Evolutionary conservation across 352 stramenopile genomes (phyloP), one percentile per base, ranked within the genome.

Genomic region (Pythium biforme): DNA sequence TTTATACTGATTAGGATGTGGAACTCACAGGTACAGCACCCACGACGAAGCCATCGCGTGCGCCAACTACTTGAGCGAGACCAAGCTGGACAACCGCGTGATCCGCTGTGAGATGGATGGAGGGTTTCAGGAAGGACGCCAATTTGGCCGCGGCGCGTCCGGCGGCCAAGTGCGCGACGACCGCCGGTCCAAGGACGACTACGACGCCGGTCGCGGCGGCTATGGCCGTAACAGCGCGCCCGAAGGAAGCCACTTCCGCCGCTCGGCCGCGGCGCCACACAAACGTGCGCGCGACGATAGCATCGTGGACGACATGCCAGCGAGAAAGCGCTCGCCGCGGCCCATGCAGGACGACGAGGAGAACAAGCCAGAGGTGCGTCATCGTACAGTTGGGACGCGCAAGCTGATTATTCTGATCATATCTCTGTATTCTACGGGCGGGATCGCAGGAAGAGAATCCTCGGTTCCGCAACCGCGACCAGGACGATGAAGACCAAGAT

Each of bases 101-200:
- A 88, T 96, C 66, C 86, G 86, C 49, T 93, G 86, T 43, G 87
- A 95, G 58, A 94, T 95, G 83, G 88, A 96, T 61, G 86, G 86
- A 19, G 88, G 88, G 25, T 96, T 94, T 64, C 74, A 77, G 29
- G 86, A 95, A 65, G 88, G 88, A 11, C 80, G 88, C 0, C 88
- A 96, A 71, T 96, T 94, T 55, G 88, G 88, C 5, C 80, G 88
- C 45, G 87, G 86, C 1, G 73, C 85, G 20, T 92, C 87, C 11
- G 88, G 88, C 12, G 86, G 86, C 5, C 88, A 96, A 69, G 87
- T 96, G 37, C 75, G 85, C 53, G 87, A 96, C 60, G 86, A 95
- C 61, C 75, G 85, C 43, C 84, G 86, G 29, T 92, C 84, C 17
- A 89, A 90, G 62, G 83, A 94, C 57, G 86, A 94, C 59, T 95